phyloP scores from a whole-genome alignment of 2,329 filamentous ascomycete genomes.

The Dryadomyces quercus-mongolicae region DNA sequence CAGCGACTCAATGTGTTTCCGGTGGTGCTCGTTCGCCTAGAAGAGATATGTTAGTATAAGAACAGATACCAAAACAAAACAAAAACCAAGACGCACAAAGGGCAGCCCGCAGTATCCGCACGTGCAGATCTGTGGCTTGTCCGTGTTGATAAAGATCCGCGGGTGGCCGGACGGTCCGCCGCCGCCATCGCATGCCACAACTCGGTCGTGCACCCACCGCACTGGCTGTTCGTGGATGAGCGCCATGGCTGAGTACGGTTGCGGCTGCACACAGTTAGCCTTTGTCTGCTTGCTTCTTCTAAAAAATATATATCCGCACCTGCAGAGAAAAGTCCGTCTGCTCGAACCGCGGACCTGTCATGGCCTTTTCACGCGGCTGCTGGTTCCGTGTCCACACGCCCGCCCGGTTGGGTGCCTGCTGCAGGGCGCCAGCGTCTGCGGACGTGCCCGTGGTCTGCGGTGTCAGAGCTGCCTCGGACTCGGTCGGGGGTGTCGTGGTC shows the following conservation, averaged over 20 bases:
- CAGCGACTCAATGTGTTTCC: conserved; percentile 70
- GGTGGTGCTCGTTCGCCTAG: conserved; percentile 83
- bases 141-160: conserved; percentile 91
- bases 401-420: conserved; percentile 79
- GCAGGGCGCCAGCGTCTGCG: conserved; percentile 29
- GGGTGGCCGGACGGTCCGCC: conserved; percentile 86
- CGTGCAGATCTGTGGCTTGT: conserved; percentile 81
- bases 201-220: conserved; percentile 70
- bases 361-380: conserved; percentile 66
- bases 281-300: too few relatives aligned
- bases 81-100: conserved; percentile 51
- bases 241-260: conserved; percentile 80
- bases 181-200: conserved; percentile 84
- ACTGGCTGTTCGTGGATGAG: conserved; percentile 95
- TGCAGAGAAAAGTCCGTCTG: conserved; percentile 89
- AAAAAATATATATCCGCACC: conserved; percentile 37
- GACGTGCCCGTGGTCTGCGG: conserved; percentile 31
- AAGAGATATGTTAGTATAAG: neutral
- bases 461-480: conserved; percentile 21
- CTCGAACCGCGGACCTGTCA: conserved; percentile 92
- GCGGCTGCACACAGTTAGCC: conserved; percentile 47
- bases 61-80: neutral
- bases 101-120: conserved; percentile 93
- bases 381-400: conserved; percentile 80
- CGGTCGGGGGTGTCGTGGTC: conserved; percentile 23